Evolutionary conservation across 2,329 filamentous ascomycete genomes (phyloP).

Genomic region (Arachnopeziza araneosa): DNA sequence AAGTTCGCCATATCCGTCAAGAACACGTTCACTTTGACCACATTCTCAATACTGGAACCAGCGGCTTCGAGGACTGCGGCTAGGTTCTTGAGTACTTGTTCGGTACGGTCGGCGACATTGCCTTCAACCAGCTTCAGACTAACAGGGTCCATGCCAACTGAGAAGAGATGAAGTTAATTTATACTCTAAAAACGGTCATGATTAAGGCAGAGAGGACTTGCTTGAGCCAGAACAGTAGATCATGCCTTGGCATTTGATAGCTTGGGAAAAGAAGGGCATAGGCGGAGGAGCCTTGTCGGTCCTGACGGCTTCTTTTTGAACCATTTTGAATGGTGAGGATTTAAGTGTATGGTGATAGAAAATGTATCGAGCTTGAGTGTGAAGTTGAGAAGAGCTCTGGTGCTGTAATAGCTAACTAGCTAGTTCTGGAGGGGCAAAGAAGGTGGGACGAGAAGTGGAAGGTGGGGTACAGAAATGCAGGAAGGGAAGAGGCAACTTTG

Average conservation of each 20-base stretch:
- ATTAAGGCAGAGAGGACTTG: neutral
- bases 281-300: neutral
- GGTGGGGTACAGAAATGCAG: neutral
- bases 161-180: neutral
- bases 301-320: neutral
- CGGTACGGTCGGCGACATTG: conserved; percentile 48
- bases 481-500: neutral
- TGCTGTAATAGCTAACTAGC: neutral
- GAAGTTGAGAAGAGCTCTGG: neutral
- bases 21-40: conserved; percentile 92
- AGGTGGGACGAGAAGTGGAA: neutral
- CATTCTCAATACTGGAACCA: conserved; percentile 56
- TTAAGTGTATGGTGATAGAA: neutral
- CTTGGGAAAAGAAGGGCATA: conserved; percentile 54
- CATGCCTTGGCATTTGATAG: conserved; percentile 56
- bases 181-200: neutral
- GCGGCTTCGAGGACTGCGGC: conserved; percentile 53
- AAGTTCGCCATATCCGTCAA: conserved; percentile 62
- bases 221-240: conserved; percentile 62
- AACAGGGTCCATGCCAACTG: conserved; percentile 51
- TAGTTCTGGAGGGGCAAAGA: neutral
- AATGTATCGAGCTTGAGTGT: neutral
- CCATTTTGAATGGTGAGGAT: neutral
- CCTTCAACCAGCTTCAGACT: conserved; percentile 51
- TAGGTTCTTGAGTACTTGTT: conserved; percentile 55